phyloP scores from a whole-genome alignment of 164 flowering plant genomes.

The Magnolia officinalis region DNA sequence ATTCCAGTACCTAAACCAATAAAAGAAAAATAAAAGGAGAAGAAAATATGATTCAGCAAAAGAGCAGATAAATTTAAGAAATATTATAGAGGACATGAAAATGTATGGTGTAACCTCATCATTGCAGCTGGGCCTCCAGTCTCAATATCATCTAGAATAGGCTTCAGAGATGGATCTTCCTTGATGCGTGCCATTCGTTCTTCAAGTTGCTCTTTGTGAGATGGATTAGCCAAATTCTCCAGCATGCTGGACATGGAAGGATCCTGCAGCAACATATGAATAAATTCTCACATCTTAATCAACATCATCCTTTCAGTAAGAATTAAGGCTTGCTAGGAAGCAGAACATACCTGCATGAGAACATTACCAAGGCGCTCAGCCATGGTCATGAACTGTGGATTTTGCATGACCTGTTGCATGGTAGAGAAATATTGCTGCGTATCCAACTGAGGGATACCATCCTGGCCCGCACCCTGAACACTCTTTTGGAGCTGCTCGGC shows the following conservation, averaged over 20 bases:
- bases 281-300: constrained; percentile 2
- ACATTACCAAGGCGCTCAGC: constrained; percentile 96
- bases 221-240: constrained; percentile 65
- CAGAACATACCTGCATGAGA: constrained; percentile 66
- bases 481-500: constrained; percentile 88
- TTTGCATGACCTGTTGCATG: constrained; percentile 97
- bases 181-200: constrained; percentile 77
- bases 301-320: neutral
- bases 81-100: neutral
- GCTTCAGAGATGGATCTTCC: constrained; percentile 84
- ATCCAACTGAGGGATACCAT: constrained; percentile 66
- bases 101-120: constrained; percentile 37
- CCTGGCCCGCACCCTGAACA: constrained; percentile 58
- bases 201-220: constrained; percentile 64
- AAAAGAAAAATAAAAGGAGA: neutral
- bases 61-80: neutral
- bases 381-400: constrained; percentile 94
- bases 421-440: constrained; percentile 70
- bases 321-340: neutral
- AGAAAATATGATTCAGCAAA: neutral
- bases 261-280: constrained; percentile 44
- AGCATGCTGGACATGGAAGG: constrained; percentile 86
- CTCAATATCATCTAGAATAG: constrained; percentile 85
- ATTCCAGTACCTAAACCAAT: constrained; percentile 77
- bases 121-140: constrained; percentile 92